Base-by-base conservation (phyloP, 306 rosid species). In the Quercus rubra region DNA sequence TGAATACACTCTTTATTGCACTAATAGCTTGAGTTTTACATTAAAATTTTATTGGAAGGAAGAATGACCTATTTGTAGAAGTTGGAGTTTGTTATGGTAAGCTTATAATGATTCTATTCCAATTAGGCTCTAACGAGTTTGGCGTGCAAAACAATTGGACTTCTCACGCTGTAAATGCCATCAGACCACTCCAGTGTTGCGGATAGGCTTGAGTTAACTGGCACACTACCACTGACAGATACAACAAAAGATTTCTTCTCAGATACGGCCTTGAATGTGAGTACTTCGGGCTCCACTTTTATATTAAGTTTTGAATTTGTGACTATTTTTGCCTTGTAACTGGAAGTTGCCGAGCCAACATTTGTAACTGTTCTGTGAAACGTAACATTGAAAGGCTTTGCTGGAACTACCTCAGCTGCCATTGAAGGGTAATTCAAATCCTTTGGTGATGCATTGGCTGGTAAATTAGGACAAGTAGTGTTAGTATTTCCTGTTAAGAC, bases 391-490 rank as follows among this genome's bases (percentile, higher is more conserved):
- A 71, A 70, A 2, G 77, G 27, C 19, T 71, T 8, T 25, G 6
- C 13, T 55, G 52, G 13, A 6, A 15, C 0, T 25, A 86, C 82
- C 21, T 11, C 20, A 38, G 75, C 70, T 30, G 63, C 35, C 83
- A 86, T 72, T n/a, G 75, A 73, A 20, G 85, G 90, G 72, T 78
- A 83, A 51, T 83, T 80, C 9, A 81, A 81, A 78, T 86, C 85
- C 71, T 55, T 71, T 0, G 72, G 35, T 14, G 81, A 75, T 33
- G 8, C 25, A n/a, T 15, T 31, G 3, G 0, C 52, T 9, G 52
- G 12, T 43, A 6, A 6, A 8, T 6, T 46, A 2, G 52, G 52
- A 12, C 52, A 46, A 3, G 15, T 12, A 12, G 51, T 9, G 13
- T 2, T 43, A 43, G 3, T 3, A 14, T 11, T 6, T 57, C 46